A percentile compares a stretch with the other conserved stretches of the same genome.
Conservation (phyloP, 2,329 filamentous ascomycete species). For the Fusarium pseudocircinatum region DNA sequence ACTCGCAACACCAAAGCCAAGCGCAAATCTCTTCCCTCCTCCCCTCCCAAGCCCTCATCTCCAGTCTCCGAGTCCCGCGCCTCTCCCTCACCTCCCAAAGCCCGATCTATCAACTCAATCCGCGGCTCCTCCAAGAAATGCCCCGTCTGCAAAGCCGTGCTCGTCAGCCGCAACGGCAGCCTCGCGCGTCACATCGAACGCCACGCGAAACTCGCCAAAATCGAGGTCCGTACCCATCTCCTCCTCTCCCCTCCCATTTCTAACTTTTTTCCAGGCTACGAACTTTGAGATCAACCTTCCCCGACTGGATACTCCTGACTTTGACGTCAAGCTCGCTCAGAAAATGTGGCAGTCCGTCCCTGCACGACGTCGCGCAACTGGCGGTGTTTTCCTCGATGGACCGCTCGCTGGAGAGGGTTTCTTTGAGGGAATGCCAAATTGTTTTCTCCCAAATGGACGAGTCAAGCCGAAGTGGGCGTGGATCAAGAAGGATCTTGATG, state of each 20-base stretch:
- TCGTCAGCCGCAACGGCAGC: neutral
- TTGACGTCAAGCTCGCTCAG: neutral
- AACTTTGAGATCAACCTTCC: neutral
- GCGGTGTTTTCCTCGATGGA: constrained; percentile 2
- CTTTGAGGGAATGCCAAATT: neutral
- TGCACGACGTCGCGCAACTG: neutral
- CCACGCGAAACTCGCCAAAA: constrained; percentile 9
- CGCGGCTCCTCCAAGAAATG: neutral
- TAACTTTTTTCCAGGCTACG: neutral
- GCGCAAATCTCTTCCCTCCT: neutral
- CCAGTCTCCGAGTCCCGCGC: fast-evolving
- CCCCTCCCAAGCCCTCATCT: neutral
- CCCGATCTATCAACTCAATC: fast-evolving
- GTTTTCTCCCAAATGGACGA: constrained; percentile 7
- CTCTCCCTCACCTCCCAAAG: neutral
- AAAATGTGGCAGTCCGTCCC: constrained; percentile 21
- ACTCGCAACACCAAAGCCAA: neutral
- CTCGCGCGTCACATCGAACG: constrained; percentile 9
- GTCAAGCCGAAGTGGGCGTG: constrained; percentile 6
- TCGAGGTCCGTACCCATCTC: neutral
- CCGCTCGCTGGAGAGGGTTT: constrained; percentile 12
- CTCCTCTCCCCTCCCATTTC: fast-evolving
- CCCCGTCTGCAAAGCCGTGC: constrained; percentile 1
- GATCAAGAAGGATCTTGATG: constrained; percentile 5
- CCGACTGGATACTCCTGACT: neutral